Evolutionary conservation across 1,284 basidiomycete genomes (phyloP), one percentile per base, ranked within the genome.

Genomic region (Malassezia slooffiae): DNA sequence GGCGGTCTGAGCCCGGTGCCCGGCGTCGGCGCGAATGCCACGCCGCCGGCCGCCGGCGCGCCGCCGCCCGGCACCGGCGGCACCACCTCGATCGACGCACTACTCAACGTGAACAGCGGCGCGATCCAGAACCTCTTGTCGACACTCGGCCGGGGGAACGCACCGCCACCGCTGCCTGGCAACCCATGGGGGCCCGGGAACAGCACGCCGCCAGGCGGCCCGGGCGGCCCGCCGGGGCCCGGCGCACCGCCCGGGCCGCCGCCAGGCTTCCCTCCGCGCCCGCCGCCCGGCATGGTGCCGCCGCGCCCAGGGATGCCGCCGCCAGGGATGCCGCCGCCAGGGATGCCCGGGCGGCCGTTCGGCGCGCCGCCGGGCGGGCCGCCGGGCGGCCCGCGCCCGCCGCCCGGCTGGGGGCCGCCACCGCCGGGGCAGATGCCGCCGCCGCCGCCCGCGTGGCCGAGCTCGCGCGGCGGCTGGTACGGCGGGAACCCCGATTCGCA

Each of bases 121-220:
- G 46, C 46, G 15, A 48, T 48, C 16, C 46, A 48, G 30, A 38
- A 43, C 27, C 36, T 48, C 4, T 15, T 48, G 15, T 42, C 39
- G 11, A 42, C 46, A 11, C 31, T 48, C 8, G 33, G 20, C 4
- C 38, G 46, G 7, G 22, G 30, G 11, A 28, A 21, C 15, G 27
- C 21, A 13, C 28, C 39, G 17, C n/a, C n/a, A n/a, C n/a, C n/a
- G n/a, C n/a, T n/a, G n/a, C n/a, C n/a, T n/a, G n/a, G n/a, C n/a
- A n/a, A n/a, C n/a, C n/a, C n/a, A n/a, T n/a, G n/a, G n/a, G n/a
- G n/a, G n/a, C n/a, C n/a, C n/a, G n/a, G n/a, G n/a, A n/a, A n/a
- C n/a, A n/a, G n/a, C n/a, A n/a, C 24, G 8, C 12, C 24, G 24
- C 24, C 24, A 26, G 24, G 24, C 7, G 24, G 24, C 24, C 24